Base-by-base conservation (phyloP, 2,329 filamentous ascomycete genomes). In the Bipolaris cookei region DNA sequence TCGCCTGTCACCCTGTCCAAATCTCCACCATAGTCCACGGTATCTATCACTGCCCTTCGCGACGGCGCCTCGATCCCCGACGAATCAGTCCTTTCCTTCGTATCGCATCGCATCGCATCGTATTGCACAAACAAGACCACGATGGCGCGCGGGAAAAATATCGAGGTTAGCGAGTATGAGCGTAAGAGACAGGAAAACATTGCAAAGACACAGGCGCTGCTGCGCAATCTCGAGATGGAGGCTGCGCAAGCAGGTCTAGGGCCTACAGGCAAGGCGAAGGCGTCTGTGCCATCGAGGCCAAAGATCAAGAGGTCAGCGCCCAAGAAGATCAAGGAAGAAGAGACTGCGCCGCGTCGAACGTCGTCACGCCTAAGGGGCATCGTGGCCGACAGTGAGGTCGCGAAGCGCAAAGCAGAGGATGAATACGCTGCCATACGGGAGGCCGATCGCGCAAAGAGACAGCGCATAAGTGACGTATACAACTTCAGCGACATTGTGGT, bases 111-210 rank as follows among this genome's bases (percentile, higher is more conserved):
- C 10, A 30, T 30, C 28, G 10, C 4, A 30, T 30, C 32, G 7
- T 14, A 8, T 6, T 46, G 21, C 54, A 18, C 4, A 20, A 38
- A 30, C 20, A 14, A 13, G 13, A 23, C 1, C 28, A 25, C 21
- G 11, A 74, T 78, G 77, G 74, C 75, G 37, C 64, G 62, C 59
- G 67, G 62, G 58, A 74, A 83, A 68, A 74, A 83, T 66, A 74
- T 79, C 28, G 84, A 84, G 34, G 80, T 96, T 67, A 96, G 90
- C 76, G 91, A 92, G 37, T 97, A 96, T 76, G 93, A 97, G 81
- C 88, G 88, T 68, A 88, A 91, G 65, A 85, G 93, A 0, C 85
- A 91, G 14, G 91, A 92, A 59, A 97, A 97, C 65, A 96, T 96
- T 38, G 91, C 89, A 0, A 88, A 90, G 51, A 95, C 96, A 67